phyloP scores from a whole-genome alignment of 352 stramenopile species.

The Blastocystis sp. region DNA sequence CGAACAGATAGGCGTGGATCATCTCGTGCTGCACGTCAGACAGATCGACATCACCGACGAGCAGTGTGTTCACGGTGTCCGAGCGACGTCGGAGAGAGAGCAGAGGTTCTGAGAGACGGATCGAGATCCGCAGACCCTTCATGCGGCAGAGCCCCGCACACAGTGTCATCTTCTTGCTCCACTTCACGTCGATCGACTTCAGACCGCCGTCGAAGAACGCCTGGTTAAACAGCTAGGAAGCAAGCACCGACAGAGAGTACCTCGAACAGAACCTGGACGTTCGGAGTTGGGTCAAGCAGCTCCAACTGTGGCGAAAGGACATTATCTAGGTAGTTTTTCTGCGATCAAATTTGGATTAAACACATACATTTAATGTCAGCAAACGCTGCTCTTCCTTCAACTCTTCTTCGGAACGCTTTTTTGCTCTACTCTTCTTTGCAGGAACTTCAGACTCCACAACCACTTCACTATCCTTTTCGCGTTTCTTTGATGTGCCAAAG shows the following conservation, averaged over 20 bases:
- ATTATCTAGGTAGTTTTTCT: not conserved
- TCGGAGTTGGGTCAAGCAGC: not conserved
- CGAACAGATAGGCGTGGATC: slow-evolving; percentile 80
- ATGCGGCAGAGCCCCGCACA: slow-evolving; percentile 74
- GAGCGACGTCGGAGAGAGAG: slow-evolving; percentile 73
- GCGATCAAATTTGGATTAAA: not conserved
- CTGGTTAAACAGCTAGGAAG: slow-evolving; percentile 72
- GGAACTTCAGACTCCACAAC: not conserved
- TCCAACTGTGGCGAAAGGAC: not conserved
- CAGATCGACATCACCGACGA: slow-evolving; percentile 65
- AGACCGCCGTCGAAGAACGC: slow-evolving; percentile 76
- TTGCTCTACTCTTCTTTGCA: not conserved
- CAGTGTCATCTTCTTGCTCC: slow-evolving; percentile 79
- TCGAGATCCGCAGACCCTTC: slow-evolving; percentile 31
- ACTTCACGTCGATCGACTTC: slow-evolving; percentile 75
- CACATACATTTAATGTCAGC: not conserved
- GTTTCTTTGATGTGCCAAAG: not conserved
- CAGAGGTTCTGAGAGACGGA: slow-evolving; percentile 67
- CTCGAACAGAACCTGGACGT: not conserved
- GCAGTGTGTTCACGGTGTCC: slow-evolving; percentile 77
- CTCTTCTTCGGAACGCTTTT: not conserved
- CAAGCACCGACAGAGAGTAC: not conserved
- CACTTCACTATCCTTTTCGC: not conserved
- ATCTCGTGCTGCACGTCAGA: slow-evolving; percentile 74
- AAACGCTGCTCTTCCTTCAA: not conserved